A percentile compares a stretch with the other conserved stretches of the same genome.
Evolutionary conservation across 2,329 filamentous ascomycete genomes (phyloP).

Genomic region (Aspergillus flavus): DNA sequence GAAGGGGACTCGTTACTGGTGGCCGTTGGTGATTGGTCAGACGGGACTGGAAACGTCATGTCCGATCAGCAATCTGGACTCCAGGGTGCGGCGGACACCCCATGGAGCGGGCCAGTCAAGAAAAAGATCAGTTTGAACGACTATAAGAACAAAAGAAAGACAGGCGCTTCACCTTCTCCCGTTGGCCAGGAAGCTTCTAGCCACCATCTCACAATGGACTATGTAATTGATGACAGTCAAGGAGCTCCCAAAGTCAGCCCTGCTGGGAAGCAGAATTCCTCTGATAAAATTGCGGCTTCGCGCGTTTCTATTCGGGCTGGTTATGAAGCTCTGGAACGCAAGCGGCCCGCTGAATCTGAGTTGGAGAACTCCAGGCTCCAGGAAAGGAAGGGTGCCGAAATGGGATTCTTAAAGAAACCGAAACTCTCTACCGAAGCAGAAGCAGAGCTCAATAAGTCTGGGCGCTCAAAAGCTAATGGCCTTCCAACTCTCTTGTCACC

Average conservation of each 20-base stretch:
- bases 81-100: constrained; percentile 44
- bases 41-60: constrained; percentile 50
- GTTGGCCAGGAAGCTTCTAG: constrained; percentile 24
- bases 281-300: constrained; percentile 11
- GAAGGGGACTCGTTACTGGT: constrained; percentile 55
- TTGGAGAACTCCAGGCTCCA: constrained; percentile 18
- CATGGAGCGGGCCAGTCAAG: constrained; percentile 48
- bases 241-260: constrained; percentile 22
- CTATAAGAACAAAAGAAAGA: constrained; percentile 60
- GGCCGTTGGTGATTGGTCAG: constrained; percentile 58
- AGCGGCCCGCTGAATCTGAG: constrained; percentile 31
- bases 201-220: constrained; percentile 20
- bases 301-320: constrained; percentile 20
- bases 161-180: constrained; percentile 30
- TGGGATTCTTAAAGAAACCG: constrained; percentile 41
- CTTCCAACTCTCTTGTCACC: constrained; percentile 44
- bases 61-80: constrained; percentile 43
- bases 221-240: constrained; percentile 23
- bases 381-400: constrained; percentile 23
- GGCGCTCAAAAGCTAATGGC: constrained; percentile 26
- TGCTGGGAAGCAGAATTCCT: constrained; percentile 19
- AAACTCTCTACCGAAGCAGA: constrained; percentile 44
- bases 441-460: constrained; percentile 24
- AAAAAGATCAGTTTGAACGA: constrained; percentile 65
- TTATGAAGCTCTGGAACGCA: constrained; percentile 25